Evolutionary conservation across 768 basidiomycete genomes (phyloP), one percentile per base, ranked within the genome.

Genomic region (Chalciporus pseudorubinellus): DNA sequence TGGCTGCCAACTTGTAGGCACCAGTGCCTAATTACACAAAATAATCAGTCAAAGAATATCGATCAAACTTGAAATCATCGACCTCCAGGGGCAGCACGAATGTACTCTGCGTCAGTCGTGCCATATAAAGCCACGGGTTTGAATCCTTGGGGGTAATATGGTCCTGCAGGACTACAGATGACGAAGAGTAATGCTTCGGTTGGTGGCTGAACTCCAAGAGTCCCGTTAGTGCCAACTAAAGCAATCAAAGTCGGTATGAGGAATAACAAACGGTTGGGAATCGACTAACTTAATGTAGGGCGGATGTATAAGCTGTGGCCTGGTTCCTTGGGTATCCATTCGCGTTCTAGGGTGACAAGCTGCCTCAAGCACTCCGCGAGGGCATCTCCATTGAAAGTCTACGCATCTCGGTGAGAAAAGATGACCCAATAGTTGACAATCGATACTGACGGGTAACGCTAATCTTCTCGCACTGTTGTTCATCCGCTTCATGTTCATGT

Each of bases 401-500:
- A 50, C 19, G 40, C 38, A 46, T 31, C 11, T 13, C 29, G 1
- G 13, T 31, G 10, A 31, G 29, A 31, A 31, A 31, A 31, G 29
- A 13, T 12, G 13, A 31, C 4, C 13, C 29, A 13, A 31, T 13
- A 5, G 10, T 11, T 11, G 29, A 12, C 29, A 31, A 31, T 26
- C 10, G 29, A 11, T 12, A 70, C 82, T 50, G 53, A 89, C 89
- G 10, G 89, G 89, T 42, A 92, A 67, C 18, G 87, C 90, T 48
- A 92, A 75, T 38, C 95, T 82, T 21, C 71, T 59, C 13, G 95
- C 94, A 62, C 87, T 91, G 41, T 58, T 79, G 72, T 92, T 92
- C 93, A 98, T 94, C 22, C 95, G 84, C 63, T 84, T 85, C 93
- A 98, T 95, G 73, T 98, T 97, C 90, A 92, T 91, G 71, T 97